A percentile compares a stretch with the other conserved stretches of the same genome.
Evolutionary conservation across 1,139 yeast genomes (phyloP).

Genomic region (Suhomyces chickasaworum): DNA sequence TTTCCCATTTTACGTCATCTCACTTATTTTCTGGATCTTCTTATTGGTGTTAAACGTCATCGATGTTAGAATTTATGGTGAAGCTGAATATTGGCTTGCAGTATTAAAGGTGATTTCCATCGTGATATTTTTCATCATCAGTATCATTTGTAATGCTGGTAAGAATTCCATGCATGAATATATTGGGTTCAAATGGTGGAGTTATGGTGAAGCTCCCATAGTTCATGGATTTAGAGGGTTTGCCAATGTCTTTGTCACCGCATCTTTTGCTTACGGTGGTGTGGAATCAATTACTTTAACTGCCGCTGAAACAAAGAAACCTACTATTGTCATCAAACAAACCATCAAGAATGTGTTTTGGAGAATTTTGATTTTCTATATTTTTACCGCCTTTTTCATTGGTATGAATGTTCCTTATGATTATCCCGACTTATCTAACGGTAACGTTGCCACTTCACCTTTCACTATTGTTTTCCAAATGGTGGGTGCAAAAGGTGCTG

Average conservation of each 20-base stretch:
- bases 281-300: conserved; percentile 65
- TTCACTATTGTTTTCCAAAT: conserved; percentile 64
- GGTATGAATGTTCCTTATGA: conserved; percentile 48
- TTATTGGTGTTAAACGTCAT: conserved; percentile 53
- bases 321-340: conserved; percentile 57
- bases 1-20: conserved; percentile 58
- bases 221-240: conserved; percentile 45
- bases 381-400: conserved; percentile 46
- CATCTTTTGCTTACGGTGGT: conserved; percentile 71
- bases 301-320: conserved; percentile 67
- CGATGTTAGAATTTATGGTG: conserved; percentile 53
- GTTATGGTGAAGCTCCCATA: conserved; percentile 43
- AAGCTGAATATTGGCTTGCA: conserved; percentile 44
- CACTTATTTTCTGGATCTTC: conserved; percentile 60
- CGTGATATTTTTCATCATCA: conserved; percentile 41
- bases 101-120: conserved; percentile 42
- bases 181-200: conserved; percentile 44
- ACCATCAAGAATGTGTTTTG: conserved; percentile 61
- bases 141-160: conserved; percentile 39
- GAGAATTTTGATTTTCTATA: conserved; percentile 44
- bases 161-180: conserved; percentile 34
- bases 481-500: conserved; percentile 49
- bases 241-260: conserved; percentile 47
- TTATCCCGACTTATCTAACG: conserved; percentile 42
- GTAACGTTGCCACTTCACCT: conserved; percentile 57